Conservation (phyloP, 106 monocot species). For the Gastrodia elata region DNA sequence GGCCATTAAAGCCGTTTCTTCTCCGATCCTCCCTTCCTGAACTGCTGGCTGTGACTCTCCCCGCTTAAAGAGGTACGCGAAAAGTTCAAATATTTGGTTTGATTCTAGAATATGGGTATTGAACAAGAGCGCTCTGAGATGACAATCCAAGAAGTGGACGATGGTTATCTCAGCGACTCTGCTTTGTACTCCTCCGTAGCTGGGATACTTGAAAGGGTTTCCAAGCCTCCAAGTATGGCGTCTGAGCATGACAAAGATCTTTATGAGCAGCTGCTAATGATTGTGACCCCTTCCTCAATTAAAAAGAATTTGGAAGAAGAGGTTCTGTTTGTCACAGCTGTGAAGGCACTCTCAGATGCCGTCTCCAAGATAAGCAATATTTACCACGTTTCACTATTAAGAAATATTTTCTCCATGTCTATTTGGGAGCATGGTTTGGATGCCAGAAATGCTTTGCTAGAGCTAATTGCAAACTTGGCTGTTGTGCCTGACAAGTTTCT, state of each 20-base stretch:
- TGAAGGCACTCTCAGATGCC: constrained; percentile 40
- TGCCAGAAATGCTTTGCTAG: constrained; percentile 42
- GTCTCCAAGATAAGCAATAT: constrained; percentile 34
- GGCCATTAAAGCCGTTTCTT: too few relatives aligned
- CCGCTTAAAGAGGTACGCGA: too few relatives aligned
- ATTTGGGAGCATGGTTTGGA: constrained; percentile 46
- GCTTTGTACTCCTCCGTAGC: background rate
- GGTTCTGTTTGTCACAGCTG: constrained; percentile 30
- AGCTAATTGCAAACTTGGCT: constrained; percentile 50
- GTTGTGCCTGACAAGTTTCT: constrained; percentile 52
- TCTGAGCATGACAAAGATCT: constrained; percentile 29
- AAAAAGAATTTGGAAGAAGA: constrained; percentile 33
- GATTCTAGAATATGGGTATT: background rate
- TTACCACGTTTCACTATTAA: constrained; percentile 34
- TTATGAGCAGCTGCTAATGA: constrained; percentile 29
- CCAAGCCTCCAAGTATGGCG: constrained; percentile 6
- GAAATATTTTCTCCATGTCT: constrained; percentile 38
- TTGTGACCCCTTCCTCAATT: constrained; percentile 21
- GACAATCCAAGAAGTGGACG: background rate
- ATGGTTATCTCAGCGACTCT: constrained; percentile 2
- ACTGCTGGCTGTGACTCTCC: too few relatives aligned
- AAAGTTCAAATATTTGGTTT: background rate
- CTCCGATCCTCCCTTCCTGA: too few relatives aligned
- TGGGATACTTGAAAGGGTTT: constrained; percentile 1
- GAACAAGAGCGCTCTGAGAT: background rate